Evolutionary conservation across 331 rosid species (phyloP).

Genomic region (Cucumis variabilis): DNA sequence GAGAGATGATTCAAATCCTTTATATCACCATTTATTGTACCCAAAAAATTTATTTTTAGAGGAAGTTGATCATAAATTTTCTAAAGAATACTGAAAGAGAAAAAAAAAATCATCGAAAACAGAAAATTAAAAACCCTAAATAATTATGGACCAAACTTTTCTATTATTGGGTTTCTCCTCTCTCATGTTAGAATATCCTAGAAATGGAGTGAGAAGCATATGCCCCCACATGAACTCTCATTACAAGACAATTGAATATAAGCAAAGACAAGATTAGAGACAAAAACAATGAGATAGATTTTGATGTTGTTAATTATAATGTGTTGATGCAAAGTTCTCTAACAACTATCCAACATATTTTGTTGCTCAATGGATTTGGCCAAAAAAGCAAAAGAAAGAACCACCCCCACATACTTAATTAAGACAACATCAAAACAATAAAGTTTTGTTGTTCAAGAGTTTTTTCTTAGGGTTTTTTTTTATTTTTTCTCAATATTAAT

Average conservation of each 20-base stretch:
- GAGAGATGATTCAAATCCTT: neutral
- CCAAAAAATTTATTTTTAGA: too few relatives aligned
- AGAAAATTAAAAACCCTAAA: neutral
- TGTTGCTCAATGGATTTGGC: neutral
- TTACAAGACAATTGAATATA: neutral
- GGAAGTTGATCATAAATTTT: too few relatives aligned
- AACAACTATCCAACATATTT: neutral
- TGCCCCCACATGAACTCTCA: neutral
- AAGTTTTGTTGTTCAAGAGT: neutral
- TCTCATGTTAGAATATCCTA: neutral
- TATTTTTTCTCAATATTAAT: neutral
- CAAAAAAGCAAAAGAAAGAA: neutral
- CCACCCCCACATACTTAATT: neutral
- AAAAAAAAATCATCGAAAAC: too few relatives aligned
- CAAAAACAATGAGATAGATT: neutral
- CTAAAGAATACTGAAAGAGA: neutral
- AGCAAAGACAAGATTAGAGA: neutral
- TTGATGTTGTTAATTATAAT: neutral
- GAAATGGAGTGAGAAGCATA: neutral
- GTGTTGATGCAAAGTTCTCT: neutral
- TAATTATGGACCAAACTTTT: too few relatives aligned
- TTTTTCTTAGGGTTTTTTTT: neutral
- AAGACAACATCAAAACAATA: conserved; percentile 7
- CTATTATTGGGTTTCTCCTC: neutral
- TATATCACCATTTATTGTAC: too few relatives aligned